These are phyloP conservation scores for Metroxylon sagu DNA, from an alignment of 176 grass and related monocot species.

Conservation along the genomic window DNA sequence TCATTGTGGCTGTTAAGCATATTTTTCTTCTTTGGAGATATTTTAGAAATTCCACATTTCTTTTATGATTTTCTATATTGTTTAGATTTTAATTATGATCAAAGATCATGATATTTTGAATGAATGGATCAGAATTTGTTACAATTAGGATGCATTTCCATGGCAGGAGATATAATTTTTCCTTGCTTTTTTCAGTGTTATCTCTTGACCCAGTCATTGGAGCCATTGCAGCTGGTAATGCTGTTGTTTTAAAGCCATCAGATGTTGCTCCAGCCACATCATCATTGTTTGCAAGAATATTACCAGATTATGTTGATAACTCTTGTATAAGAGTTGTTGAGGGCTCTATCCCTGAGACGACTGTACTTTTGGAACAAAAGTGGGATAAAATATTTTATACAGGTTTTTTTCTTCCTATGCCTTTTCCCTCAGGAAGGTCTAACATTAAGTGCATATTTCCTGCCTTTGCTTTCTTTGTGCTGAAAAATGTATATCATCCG, in stretches of 20 bases:
- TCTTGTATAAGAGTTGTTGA: slow-evolving; percentile 89
- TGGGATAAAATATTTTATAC: slow-evolving; percentile 99
- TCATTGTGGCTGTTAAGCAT: too few relatives aligned
- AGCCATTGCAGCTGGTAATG: slow-evolving; percentile 80
- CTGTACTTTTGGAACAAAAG: slow-evolving; percentile 60
- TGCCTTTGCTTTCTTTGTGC: too few relatives aligned
- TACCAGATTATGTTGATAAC: slow-evolving; percentile 80
- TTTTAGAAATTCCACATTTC: too few relatives aligned
- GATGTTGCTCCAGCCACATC: slow-evolving; percentile 79
- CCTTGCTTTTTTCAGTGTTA: slow-evolving; percentile 37
- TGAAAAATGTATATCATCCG: too few relatives aligned
- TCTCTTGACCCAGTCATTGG: slow-evolving; percentile 81
- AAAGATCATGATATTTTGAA: too few relatives aligned
- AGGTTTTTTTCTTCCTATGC: slow-evolving; percentile 34
- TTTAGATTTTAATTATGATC: too few relatives aligned
- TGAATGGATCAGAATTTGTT: too few relatives aligned
- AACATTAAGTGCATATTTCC: not conserved
- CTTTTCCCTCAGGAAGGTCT: slow-evolving; percentile 6
- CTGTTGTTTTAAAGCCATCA: slow-evolving; percentile 82
- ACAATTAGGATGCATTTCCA: too few relatives aligned
- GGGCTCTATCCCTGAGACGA: slow-evolving; percentile 58
- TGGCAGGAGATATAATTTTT: not conserved
- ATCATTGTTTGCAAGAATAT: slow-evolving; percentile 49
- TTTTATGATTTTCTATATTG: too few relatives aligned
- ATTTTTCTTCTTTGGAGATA: too few relatives aligned